Evolutionary conservation across 2,329 filamentous ascomycete genomes (phyloP).

Genomic region (Paecilomyces formosus): DNA sequence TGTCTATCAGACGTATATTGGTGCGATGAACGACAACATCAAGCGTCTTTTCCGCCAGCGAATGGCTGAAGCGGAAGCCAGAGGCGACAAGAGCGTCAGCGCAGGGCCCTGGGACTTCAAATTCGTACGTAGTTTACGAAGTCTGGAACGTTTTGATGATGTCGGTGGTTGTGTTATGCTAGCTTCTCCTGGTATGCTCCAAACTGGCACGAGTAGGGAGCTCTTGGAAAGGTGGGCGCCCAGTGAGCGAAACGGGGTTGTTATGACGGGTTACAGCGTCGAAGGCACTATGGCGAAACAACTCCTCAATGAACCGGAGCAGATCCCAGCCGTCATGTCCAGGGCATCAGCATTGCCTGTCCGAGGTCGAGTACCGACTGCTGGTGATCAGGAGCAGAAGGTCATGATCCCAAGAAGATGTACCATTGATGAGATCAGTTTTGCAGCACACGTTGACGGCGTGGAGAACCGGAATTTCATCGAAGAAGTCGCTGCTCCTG

Average conservation of each 20-base stretch:
- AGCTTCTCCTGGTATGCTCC: constrained; percentile 94
- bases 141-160: constrained; percentile 91
- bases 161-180: constrained; percentile 95
- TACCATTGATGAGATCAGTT: constrained; percentile 88
- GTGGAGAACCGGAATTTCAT: constrained; percentile 96
- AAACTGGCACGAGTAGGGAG: constrained; percentile 90
- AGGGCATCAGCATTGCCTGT: constrained; percentile 45
- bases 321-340: constrained; percentile 91
- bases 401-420: constrained; percentile 87
- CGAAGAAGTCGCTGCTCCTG: constrained; percentile 82
- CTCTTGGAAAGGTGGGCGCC: constrained; percentile 93
- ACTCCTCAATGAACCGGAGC: constrained; percentile 88
- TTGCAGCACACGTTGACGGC: constrained; percentile 94
- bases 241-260: constrained; percentile 92
- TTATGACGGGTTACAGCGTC: constrained; percentile 97
- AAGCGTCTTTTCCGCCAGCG: constrained; percentile 88
- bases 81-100: constrained; percentile 63
- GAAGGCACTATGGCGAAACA: constrained; percentile 98
- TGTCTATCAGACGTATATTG: constrained; percentile 96
- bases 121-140: constrained; percentile 85
- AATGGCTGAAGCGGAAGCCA: constrained; percentile 82
- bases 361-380: constrained; percentile 55
- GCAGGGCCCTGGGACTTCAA: constrained; percentile 91
- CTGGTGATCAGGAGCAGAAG: constrained; percentile 65
- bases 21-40: constrained; percentile 99